Evolutionary conservation across 2,329 filamentous ascomycete species (phyloP).

Genomic region (Anthostomella pinea): DNA sequence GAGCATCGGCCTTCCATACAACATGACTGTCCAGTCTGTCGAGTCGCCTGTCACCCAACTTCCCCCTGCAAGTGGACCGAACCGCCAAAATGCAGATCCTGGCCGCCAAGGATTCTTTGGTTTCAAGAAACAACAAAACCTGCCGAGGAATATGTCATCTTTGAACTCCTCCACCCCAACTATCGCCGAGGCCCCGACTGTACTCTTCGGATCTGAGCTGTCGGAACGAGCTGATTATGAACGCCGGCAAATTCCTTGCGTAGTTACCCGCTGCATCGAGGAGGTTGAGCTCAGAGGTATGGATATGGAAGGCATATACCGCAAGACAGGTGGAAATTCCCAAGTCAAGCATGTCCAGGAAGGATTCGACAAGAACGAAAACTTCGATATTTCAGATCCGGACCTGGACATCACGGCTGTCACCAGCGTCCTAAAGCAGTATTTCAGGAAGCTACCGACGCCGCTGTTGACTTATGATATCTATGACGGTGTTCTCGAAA

Average conservation of each 20-base stretch:
- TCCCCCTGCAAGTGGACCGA: constrained; percentile 31
- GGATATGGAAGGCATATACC: constrained; percentile 96
- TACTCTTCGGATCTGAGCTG: constrained; percentile 86
- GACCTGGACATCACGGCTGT: constrained; percentile 94
- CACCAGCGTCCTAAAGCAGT: constrained; percentile 94
- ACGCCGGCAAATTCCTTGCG: constrained; percentile 81
- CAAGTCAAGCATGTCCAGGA: constrained; percentile 88
- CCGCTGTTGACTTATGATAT: constrained; percentile 90
- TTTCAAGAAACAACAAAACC: constrained; percentile 49
- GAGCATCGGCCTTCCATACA: constrained; percentile 69
- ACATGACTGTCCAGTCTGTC: constrained; percentile 59
- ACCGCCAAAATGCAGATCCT: constrained; percentile 30
- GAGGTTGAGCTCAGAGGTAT: constrained; percentile 95
- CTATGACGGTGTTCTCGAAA: constrained; percentile 86
- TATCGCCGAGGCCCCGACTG: constrained; percentile 51
- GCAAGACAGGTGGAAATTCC: constrained; percentile 91
- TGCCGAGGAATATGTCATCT: constrained; percentile 51
- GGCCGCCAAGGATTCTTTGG: constrained; percentile 65
- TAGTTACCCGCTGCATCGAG: constrained; percentile 91
- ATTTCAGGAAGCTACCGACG: constrained; percentile 88
- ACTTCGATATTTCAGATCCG: constrained; percentile 90
- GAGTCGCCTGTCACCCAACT: constrained; percentile 41
- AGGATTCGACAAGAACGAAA: constrained; percentile 82
- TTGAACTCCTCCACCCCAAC: constrained; percentile 38
- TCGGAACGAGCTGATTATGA: constrained; percentile 83